A percentile compares a stretch with the other conserved stretches of the same genome.
phyloP scores from a whole-genome alignment of 225 moss, liverwort and hornwort genomes.

The Sphagnum tenellum region DNA sequence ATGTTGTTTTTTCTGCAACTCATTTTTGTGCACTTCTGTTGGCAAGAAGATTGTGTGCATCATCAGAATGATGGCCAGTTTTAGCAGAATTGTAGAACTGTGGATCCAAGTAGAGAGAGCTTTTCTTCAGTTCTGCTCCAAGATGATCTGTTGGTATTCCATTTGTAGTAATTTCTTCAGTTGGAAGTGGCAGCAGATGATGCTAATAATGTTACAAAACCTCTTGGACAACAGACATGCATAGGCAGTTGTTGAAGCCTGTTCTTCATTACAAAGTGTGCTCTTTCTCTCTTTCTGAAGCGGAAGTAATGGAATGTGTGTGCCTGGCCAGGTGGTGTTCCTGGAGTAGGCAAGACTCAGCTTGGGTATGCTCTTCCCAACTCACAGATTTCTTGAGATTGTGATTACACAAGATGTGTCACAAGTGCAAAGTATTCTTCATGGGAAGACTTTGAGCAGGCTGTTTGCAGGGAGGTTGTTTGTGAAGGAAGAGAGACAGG shows the following conservation, averaged over 20 bases:
- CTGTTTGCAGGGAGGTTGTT: not conserved
- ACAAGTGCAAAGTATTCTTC: too few species aligned
- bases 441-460: too few species aligned
- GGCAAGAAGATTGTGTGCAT: too few species aligned
- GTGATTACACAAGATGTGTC: not conserved
- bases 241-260: not conserved
- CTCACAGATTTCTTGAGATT: not conserved
- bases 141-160: too few species aligned
- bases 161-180: too few species aligned
- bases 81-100: too few species aligned
- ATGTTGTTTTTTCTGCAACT: too few species aligned
- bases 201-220: not conserved
- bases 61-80: too few species aligned
- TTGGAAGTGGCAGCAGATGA: not conserved
- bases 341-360: constrained; percentile 97
- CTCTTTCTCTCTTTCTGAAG: not conserved
- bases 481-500: not conserved
- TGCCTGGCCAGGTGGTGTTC: constrained; percentile 70
- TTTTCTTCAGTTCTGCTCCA: too few species aligned
- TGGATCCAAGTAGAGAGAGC: too few species aligned
- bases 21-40: too few species aligned
- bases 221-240: not conserved
- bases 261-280: not conserved
- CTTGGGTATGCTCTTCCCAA: constrained; percentile 49
- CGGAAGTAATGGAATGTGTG: constrained; percentile 10